Evolutionary conservation across 306 rosid genomes (phyloP), one percentile per base, ranked within the genome.

Genomic region (Sphenostylis stenocarpa): DNA sequence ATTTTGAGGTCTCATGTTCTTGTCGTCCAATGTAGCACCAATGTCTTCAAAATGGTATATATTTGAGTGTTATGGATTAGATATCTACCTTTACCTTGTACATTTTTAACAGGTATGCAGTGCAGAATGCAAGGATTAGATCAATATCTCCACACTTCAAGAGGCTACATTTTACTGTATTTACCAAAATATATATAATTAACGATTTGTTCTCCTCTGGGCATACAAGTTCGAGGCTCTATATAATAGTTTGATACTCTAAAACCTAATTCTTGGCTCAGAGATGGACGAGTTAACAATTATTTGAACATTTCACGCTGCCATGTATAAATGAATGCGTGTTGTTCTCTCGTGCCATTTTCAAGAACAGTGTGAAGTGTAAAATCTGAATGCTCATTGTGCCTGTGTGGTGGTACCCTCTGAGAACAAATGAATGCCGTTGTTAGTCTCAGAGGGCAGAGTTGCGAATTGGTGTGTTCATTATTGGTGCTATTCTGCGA

Each of bases 31-130:
- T 1, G 15, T 62, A 72, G 56, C 66, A 61, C 49, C 72, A 48
- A 16, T 61, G n/a, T 51, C 38, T 72, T 62, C 47, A 20, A 7
- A 14, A 17, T 36, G 67, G 24, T 34, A 36, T 45, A 36, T 45
- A 43, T 45, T 67, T 68, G 12, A 73, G 66, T 72, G 73, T 49
- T 62, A 48, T 51, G 74, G 16, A 47, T 66, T 55, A 13, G 73
- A 63, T 16, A 14, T 47, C 39, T 44, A 61, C 76, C 13, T 17
- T 62, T 43, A 62, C 77, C 15, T 19, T 72, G 6, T 39, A 33
- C 15, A 4, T 71, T 44, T 57, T 70, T 21, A 12, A 23, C 39
- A 8, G 49, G 68, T 10, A 38, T 38, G 43, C 24, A 55, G 13
- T 21, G 24, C 6, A 29, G 49, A 39, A 44, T 67, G 26, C 38